phyloP scores from a whole-genome alignment of 768 basidiomycete genomes.

The Gymnopilus dilepis region DNA sequence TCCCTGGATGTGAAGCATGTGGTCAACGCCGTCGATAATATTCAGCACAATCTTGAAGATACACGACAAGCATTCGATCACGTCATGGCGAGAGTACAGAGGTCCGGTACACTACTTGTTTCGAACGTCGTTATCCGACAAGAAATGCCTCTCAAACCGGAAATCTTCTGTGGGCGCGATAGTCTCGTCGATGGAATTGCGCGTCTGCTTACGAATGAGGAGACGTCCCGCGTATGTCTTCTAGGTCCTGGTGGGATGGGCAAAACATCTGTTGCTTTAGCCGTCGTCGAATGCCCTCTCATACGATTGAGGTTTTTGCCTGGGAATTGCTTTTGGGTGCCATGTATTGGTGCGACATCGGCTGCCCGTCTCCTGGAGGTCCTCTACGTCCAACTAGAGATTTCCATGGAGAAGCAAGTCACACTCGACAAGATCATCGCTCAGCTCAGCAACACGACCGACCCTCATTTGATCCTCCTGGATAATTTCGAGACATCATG shows the following conservation, averaged over 20 bases:
- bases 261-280: neutral
- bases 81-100: neutral
- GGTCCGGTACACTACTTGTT: neutral
- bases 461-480: constrained; percentile 36
- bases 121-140: too few relatives aligned
- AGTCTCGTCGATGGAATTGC: neutral
- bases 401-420: constrained; percentile 27
- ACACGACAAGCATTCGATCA: neutral
- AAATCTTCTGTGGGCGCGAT: neutral
- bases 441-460: constrained; percentile 25
- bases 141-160: neutral
- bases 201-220: neutral
- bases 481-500: constrained; percentile 48
- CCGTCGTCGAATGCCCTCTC: neutral
- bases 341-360: constrained; percentile 37
- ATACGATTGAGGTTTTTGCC: neutral
- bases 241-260: neutral
- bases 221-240: neutral
- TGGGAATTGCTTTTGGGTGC: constrained; percentile 33
- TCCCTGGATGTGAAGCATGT: neutral
- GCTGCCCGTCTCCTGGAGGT: constrained; percentile 30
- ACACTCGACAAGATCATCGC: constrained; percentile 19
- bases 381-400: constrained; percentile 25
- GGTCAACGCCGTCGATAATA: neutral
- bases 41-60: neutral